Base-by-base conservation (phyloP, 768 basidiomycete genomes). In the Tulasnella sp. region DNA sequence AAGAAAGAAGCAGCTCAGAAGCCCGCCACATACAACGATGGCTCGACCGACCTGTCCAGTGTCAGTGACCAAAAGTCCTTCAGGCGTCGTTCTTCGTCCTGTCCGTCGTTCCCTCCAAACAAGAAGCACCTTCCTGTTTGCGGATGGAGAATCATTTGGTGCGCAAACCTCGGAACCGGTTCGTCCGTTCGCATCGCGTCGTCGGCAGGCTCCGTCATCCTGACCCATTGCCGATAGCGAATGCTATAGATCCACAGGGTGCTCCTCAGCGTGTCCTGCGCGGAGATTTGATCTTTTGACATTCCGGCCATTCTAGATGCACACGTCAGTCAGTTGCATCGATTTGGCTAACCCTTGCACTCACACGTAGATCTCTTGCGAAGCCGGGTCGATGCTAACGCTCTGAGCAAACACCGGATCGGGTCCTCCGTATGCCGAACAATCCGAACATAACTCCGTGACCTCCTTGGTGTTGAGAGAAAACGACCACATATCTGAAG, bases 31-130 rank as follows among this genome's bases (percentile, higher is more conserved):
- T 72, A 42, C 64, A 4, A 44, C 26, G 65, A 71, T 37, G 3
- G 19, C 32, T 14, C 7, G 19, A 70, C 85, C 40, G 72, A 91
- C 91, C 90, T 85, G 75, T 83, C 78, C 40, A 93, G 77, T 40
- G 81, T 82, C 88, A 92, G 89, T 78, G 82, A 83, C 91, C 92
- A 94, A 74, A 94, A 88, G 78, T 92, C 91, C 76, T 90, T 87
- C 78, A 93, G 75, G 73, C 90, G 81, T n/a, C 19, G 19, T 47
- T 62, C 68, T 14, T 59, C 47, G 14, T 76, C 78, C 59, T 81
- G 76, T 0, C 90, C 90, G 5, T 85, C 86, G 80, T 91, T 92
- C 52, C 91, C 91, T 2, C 92, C 92, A 76, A 92, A 91, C 81
- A 92, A 80, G 76, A 85, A 92, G 3, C 87, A 81, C 40, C 80